Percentiles rank a stretch among this genome's conserved stretches.
Evolutionary conservation across 1,284 basidiomycete species (phyloP).

Genomic region (Papiliotrema nemorosa): DNA sequence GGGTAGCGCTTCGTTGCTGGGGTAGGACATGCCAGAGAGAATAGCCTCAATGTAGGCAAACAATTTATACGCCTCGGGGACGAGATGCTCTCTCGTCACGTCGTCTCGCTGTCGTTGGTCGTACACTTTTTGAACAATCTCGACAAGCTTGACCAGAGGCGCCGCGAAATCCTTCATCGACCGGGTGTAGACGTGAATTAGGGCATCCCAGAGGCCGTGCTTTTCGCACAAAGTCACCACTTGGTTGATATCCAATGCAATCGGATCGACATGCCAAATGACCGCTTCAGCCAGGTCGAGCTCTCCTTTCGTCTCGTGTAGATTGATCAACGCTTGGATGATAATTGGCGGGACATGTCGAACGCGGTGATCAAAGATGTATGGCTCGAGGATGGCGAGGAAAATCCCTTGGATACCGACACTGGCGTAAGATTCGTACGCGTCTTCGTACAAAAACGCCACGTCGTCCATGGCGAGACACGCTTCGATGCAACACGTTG

Average conservation of each 20-base stretch:
- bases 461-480: constrained; percentile 75
- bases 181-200: constrained; percentile 89
- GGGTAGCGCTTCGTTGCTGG: constrained; percentile 69
- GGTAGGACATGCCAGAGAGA: constrained; percentile 82
- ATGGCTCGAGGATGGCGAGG: constrained; percentile 75
- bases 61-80: constrained; percentile 82
- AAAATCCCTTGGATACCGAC: constrained; percentile 85
- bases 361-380: constrained; percentile 73
- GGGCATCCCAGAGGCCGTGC: constrained; percentile 82
- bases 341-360: constrained; percentile 76
- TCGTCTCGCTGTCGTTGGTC: constrained; percentile 46
- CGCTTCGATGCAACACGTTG: constrained; percentile 73
- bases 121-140: constrained; percentile 67
- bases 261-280: constrained; percentile 94
- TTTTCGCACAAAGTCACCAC: constrained; percentile 79
- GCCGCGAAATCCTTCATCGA: constrained; percentile 84
- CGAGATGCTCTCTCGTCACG: constrained; percentile 56
- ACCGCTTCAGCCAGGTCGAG: constrained; percentile 78
- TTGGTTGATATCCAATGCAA: constrained; percentile 90
- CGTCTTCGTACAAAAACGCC: constrained; percentile 85
- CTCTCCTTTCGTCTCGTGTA: constrained; percentile 69
- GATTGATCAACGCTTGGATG: constrained; percentile 75
- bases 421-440: constrained; percentile 85
- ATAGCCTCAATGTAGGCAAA: constrained; percentile 86
- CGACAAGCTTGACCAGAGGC: constrained; percentile 80